A percentile compares a stretch with the other conserved stretches of the same genome.
Evolutionary conservation across 192 early-diverging fungal genomes (phyloP).

Genomic region (Coemansia sp.): DNA sequence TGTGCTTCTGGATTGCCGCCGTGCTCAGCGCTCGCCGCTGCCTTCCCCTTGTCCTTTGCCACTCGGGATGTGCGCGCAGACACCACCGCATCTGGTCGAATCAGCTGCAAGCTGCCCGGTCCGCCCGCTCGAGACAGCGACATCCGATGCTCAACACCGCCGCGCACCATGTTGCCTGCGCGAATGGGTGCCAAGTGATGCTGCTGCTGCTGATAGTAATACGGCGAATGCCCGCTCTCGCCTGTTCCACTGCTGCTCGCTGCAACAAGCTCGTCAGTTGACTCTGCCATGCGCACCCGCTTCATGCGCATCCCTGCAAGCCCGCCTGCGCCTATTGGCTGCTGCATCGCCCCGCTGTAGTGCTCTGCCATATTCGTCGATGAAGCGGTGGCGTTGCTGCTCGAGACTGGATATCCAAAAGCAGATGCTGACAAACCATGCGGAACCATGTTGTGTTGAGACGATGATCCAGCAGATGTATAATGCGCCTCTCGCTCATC

Average conservation of each 20-base stretch:
- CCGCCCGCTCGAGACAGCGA: background rate
- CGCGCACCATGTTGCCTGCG: constrained; percentile 4
- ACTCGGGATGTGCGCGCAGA: background rate
- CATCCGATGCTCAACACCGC: background rate
- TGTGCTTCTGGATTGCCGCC: constrained; percentile 29
- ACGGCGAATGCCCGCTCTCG: background rate
- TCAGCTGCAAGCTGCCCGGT: constrained; percentile 16
- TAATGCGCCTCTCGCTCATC: constrained; percentile 15
- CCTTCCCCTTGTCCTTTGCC: constrained; percentile 17
- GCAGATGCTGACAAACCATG: constrained; percentile 11
- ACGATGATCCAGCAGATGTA: constrained; percentile 11
- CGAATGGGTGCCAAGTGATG: constrained; percentile 23
- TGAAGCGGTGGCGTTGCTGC: constrained; percentile 24
- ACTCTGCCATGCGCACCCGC: constrained; percentile 25
- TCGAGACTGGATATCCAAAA: background rate
- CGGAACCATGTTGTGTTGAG: background rate
- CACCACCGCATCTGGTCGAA: constrained; percentile 7
- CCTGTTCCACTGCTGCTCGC: constrained; percentile 2
- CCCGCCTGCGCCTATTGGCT: constrained; percentile 14
- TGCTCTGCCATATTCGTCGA: constrained; percentile 14
- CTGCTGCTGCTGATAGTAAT: constrained; percentile 14
- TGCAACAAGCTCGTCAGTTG: constrained; percentile 4
- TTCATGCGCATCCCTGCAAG: constrained; percentile 17
- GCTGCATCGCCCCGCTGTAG: constrained; percentile 11
- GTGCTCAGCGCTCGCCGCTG: background rate